Conservation (phyloP, 441 rosid species). For the Erysimum pusillum region DNA sequence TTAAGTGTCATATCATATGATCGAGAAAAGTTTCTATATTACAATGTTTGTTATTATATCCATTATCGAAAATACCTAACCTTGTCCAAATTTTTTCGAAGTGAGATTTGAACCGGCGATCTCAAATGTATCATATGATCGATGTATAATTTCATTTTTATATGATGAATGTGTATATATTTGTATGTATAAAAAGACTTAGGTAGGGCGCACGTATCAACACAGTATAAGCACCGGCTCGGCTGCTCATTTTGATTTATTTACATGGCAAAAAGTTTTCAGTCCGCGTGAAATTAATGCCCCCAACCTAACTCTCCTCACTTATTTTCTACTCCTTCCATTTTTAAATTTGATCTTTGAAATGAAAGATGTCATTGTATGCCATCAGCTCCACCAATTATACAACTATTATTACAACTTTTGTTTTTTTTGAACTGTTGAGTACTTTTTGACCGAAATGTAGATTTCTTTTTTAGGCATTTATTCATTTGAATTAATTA, state of each 20-base stretch:
- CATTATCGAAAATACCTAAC: neutral
- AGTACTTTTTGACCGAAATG: too few species aligned
- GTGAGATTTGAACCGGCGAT: neutral
- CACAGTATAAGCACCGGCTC: neutral
- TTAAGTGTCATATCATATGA: too few species aligned
- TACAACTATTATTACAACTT: too few species aligned
- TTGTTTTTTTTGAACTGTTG: too few species aligned
- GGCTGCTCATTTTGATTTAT: conserved; percentile 2
- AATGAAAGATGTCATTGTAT: too few species aligned
- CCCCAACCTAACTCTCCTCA: conserved; percentile 38
- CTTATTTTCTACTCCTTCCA: conserved; percentile 28
- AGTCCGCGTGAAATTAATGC: conserved; percentile 44
- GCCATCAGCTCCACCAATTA: conserved; percentile 1
- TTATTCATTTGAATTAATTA: neutral
- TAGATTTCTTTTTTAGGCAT: neutral
- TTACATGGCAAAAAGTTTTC: conserved; percentile 18
- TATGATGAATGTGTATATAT: neutral
- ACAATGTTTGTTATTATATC: too few species aligned
- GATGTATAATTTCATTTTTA: neutral
- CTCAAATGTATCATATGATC: conserved; percentile 16
- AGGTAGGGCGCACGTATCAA: conserved; percentile 5
- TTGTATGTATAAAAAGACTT: neutral
- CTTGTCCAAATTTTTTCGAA: neutral
- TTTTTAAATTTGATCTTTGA: neutral
- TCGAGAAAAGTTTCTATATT: too few species aligned